Percentiles rank a stretch among this genome's conserved stretches.
Evolutionary conservation across 768 basidiomycete genomes (phyloP).

Genomic region (Naganishia kalamii): DNA sequence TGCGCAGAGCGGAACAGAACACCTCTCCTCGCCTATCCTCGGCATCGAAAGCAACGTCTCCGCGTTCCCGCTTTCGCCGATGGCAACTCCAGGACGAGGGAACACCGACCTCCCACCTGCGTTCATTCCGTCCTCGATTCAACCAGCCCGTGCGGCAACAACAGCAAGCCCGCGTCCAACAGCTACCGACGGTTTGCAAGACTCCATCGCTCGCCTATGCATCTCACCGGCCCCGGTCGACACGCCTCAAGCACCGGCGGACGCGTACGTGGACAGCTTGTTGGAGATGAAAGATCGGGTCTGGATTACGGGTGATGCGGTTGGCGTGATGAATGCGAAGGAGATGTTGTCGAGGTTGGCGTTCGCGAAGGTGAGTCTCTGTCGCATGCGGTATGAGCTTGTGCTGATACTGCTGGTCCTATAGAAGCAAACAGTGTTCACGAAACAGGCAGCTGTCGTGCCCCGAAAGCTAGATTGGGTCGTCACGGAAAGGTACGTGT

Average conservation of each 20-base stretch:
- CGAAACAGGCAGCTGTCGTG: constrained; percentile 84
- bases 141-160: background rate
- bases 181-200: constrained; percentile 26
- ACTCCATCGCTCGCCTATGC: constrained; percentile 30
- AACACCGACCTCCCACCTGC: too few relatives aligned
- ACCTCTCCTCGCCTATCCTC: constrained; percentile 21
- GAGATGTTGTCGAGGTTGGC: constrained; percentile 92
- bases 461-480: constrained; percentile 98
- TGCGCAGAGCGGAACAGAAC: background rate
- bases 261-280: constrained; percentile 24
- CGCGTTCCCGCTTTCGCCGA: background rate
- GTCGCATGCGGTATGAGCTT: constrained; percentile 1
- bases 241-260: constrained; percentile 29
- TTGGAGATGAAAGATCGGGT: constrained; percentile 66
- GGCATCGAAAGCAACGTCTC: constrained; percentile 20
- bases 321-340: constrained; percentile 85
- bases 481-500: constrained; percentile 61
- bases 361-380: constrained; percentile 63
- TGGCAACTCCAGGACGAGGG: background rate
- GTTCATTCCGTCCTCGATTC: background rate
- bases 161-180: constrained; percentile 50
- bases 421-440: constrained; percentile 81
- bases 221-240: constrained; percentile 25
- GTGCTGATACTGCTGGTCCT: background rate
- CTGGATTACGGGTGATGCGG: constrained; percentile 97